Evolutionary conservation across 305 asterid genomes (phyloP).

Genomic region (Lippia alba): DNA sequence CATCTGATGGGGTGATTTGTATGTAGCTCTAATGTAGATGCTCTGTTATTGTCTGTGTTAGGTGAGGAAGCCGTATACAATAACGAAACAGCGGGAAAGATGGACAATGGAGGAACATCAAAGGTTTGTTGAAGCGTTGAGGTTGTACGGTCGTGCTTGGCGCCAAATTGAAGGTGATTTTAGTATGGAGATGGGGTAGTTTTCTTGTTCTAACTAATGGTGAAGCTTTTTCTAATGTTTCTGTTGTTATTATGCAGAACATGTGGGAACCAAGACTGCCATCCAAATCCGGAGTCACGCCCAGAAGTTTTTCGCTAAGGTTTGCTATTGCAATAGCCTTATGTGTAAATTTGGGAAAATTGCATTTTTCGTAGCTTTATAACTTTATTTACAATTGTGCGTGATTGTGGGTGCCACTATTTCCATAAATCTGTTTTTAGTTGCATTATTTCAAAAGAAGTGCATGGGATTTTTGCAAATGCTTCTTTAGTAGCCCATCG

Average conservation of each 20-base stretch:
- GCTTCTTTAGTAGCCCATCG: too few relatives aligned
- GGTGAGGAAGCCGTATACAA: slow-evolving; percentile 67
- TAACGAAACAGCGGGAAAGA: slow-evolving; percentile 59
- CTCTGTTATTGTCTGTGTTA: slow-evolving; percentile 23
- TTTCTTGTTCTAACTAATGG: not conserved
- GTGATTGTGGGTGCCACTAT: too few relatives aligned
- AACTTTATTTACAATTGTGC: too few relatives aligned
- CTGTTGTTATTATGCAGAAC: slow-evolving; percentile 39
- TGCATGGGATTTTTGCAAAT: too few relatives aligned
- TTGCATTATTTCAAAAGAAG: too few relatives aligned
- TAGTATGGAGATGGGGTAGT: not conserved
- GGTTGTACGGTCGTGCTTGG: slow-evolving; percentile 68
- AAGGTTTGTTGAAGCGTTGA: slow-evolving; percentile 62
- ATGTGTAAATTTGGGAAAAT: too few relatives aligned
- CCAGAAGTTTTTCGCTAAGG: slow-evolving; percentile 65
- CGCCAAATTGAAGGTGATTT: slow-evolving; percentile 65
- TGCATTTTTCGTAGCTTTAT: too few relatives aligned
- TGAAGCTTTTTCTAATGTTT: not conserved
- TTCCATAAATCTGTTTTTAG: too few relatives aligned
- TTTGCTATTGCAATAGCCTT: slow-evolving; percentile 10
- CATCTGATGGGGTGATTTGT: not conserved
- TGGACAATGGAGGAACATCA: slow-evolving; percentile 70
- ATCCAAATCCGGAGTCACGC: slow-evolving; percentile 76
- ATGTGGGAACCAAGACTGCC: slow-evolving; percentile 66
- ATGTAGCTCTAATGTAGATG: slow-evolving; percentile 16